Percentiles rank a stretch among this genome's conserved stretches.
Evolutionary conservation across 2,329 filamentous ascomycete species (phyloP).

Genomic region (Botrytis cinerea): DNA sequence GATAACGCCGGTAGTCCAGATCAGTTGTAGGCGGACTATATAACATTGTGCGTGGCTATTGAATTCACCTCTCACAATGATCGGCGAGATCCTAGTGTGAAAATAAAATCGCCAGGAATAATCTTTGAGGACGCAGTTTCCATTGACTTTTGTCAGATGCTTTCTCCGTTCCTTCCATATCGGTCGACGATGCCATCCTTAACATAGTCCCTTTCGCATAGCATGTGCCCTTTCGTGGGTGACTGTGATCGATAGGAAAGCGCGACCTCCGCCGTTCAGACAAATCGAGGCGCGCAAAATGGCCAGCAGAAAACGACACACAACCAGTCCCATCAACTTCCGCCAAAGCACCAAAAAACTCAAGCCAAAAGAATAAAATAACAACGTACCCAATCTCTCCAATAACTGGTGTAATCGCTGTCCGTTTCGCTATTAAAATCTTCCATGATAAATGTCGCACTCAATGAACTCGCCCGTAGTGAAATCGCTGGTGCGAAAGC

Average conservation of each 20-base stretch:
- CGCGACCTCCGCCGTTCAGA: not conserved
- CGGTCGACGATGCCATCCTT: not conserved
- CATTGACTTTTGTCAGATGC: not conserved
- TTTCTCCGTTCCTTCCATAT: not conserved
- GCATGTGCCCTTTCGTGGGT: not conserved
- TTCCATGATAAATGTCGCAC: conserved; percentile 64
- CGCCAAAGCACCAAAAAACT: conserved; percentile 15
- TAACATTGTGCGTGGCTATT: not conserved
- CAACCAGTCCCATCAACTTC: not conserved
- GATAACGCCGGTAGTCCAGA: not conserved
- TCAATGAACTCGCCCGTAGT: not conserved
- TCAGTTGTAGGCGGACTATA: not conserved
- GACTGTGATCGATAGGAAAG: not conserved
- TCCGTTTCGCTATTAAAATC: conserved; percentile 98
- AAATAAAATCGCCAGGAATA: not conserved
- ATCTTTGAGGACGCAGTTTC: not conserved
- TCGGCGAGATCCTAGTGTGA: not conserved
- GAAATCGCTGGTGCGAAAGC: not conserved
- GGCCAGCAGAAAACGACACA: not conserved
- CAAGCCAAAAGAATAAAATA: conserved; percentile 27
- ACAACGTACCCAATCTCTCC: conserved; percentile 90
- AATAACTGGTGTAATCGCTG: conserved; percentile 98
- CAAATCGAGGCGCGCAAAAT: conserved; percentile 12
- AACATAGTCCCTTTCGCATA: not conserved
- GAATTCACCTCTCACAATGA: not conserved